These are phyloP conservation scores for Ilex aquifolium DNA, from an alignment of 257 asterid species.

Conservation along the genomic window DNA sequence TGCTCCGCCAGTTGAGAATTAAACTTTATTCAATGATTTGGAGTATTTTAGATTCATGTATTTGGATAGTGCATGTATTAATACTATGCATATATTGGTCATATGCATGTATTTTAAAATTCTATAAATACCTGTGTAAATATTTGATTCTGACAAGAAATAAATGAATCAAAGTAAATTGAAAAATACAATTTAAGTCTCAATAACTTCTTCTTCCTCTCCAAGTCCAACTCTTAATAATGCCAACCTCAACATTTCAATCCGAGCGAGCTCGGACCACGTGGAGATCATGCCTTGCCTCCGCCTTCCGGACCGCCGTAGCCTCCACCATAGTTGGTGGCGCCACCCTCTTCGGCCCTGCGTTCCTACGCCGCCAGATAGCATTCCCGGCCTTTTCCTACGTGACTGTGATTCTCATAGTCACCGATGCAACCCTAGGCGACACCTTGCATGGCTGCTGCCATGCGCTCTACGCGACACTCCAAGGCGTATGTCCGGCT, in stretches of 20 bases:
- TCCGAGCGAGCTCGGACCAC: conserved; percentile 22
- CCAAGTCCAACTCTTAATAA: conserved; percentile 8
- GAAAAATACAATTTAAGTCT: too few species aligned
- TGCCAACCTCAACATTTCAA: conserved; percentile 26
- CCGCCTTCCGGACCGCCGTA: conserved; percentile 73
- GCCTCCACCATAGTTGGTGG: conserved; percentile 79
- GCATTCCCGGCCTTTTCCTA: conserved; percentile 71
- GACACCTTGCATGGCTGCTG: conserved; percentile 66
- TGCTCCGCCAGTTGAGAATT: too few species aligned
- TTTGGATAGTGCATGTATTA: too few species aligned
- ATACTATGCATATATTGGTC: too few species aligned
- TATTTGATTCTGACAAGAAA: too few species aligned
- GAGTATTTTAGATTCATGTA: too few species aligned
- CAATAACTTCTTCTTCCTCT: neutral
- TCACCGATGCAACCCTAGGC: conserved; percentile 66
- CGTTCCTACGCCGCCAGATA: conserved; percentile 26
- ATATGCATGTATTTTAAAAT: too few species aligned
- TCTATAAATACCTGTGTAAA: too few species aligned
- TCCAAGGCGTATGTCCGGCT: conserved; percentile 48
- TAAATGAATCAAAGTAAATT: too few species aligned
- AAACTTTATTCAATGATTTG: too few species aligned
- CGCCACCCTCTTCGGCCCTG: conserved; percentile 62
- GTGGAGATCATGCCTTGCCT: conserved; percentile 54
- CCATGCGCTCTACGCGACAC: conserved; percentile 56
- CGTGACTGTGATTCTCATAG: conserved; percentile 58